A percentile compares a stretch with the other conserved stretches of the same genome.
These are phyloP conservation scores for Hyaloraphidium curvatum DNA, from an alignment of 192 early-diverging fungal genomes.

Conservation along the genomic window DNA sequence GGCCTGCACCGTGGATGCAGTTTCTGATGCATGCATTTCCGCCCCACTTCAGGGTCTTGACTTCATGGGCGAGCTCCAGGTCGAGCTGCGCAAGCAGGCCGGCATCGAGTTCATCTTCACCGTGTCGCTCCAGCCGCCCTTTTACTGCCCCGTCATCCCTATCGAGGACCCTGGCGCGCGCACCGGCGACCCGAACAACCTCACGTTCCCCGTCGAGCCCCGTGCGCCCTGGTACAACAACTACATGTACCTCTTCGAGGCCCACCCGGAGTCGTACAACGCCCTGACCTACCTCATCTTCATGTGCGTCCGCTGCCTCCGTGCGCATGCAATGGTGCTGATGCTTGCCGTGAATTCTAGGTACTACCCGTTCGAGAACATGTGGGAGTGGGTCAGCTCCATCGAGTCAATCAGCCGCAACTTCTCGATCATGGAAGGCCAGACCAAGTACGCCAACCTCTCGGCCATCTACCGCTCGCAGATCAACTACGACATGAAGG, in stretches of 20 bases:
- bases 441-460: background rate
- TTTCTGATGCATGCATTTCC: background rate
- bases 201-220: background rate
- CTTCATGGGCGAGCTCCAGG: background rate
- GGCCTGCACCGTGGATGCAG: background rate
- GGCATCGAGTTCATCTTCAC: background rate
- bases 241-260: conserved; percentile 2
- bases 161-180: conserved; percentile 1
- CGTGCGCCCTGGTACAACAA: conserved; percentile 1
- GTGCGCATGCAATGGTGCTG: background rate
- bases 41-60: conserved; percentile 1
- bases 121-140: background rate
- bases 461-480: conserved; percentile 1
- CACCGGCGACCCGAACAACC: no score
- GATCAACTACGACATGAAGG: background rate
- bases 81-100: background rate
- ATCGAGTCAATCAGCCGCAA: background rate
- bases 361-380: conserved; percentile 2
- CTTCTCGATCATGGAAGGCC: background rate
- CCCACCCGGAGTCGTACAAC: background rate
- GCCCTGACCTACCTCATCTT: background rate
- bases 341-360: background rate
- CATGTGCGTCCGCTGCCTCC: background rate
- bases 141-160: background rate
- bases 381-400: conserved; percentile 3